These are phyloP conservation scores for Pythium coloratum DNA, from an alignment of 352 stramenopile species.

Conservation along the genomic window DNA sequence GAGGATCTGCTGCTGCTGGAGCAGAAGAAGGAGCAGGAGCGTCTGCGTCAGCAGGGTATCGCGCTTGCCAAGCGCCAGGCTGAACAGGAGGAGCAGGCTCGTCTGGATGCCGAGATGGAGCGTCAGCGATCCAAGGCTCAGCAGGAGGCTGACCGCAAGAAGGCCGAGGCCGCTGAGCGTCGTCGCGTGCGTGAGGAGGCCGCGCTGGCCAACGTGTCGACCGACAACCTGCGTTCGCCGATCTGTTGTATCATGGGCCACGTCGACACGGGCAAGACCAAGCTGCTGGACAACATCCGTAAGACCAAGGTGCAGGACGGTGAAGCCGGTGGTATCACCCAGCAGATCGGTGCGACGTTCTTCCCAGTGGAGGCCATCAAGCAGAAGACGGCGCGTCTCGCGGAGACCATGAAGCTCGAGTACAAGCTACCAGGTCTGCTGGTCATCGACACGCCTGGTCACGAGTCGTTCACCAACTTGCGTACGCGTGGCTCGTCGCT, in stretches of 20 bases:
- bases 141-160: constrained; percentile 81
- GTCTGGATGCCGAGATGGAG: constrained; percentile 58
- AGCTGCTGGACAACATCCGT: constrained; percentile 99
- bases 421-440: constrained; percentile 92
- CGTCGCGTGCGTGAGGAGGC: constrained; percentile 68
- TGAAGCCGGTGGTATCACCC: constrained; percentile 96
- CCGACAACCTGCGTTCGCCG: constrained; percentile 96
- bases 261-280: constrained; percentile 98
- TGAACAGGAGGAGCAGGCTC: constrained; percentile 75
- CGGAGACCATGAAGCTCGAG: constrained; percentile 79
- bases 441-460: constrained; percentile 99
- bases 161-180: constrained; percentile 72
- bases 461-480: constrained; percentile 99
- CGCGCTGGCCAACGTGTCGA: constrained; percentile 84
- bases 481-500: constrained; percentile 95
- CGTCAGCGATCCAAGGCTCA: constrained; percentile 83
- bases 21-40: constrained; percentile 93
- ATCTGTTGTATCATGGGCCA: constrained; percentile 99
- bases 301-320: constrained; percentile 97
- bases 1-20: constrained; percentile 95
- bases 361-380: constrained; percentile 93
- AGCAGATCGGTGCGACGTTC: constrained; percentile 97
- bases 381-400: constrained; percentile 82
- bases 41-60: constrained; percentile 88
- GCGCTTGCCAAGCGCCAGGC: constrained; percentile 95